phyloP scores from a whole-genome alignment of 352 stramenopile genomes.

The Phytophthora fragariaefolia region DNA sequence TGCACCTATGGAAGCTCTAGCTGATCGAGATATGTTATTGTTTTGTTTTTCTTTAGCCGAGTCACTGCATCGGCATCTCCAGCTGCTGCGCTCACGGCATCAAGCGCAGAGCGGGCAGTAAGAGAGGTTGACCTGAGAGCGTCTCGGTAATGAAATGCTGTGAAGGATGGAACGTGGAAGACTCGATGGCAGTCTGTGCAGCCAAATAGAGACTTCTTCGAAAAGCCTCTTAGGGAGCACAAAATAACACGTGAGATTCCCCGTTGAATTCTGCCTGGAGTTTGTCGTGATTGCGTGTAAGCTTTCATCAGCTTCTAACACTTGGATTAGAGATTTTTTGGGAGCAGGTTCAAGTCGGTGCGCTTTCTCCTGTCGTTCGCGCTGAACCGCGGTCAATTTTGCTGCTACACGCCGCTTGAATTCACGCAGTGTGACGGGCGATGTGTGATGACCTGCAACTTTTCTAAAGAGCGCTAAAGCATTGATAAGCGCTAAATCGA shows the following conservation, averaged over 20 bases:
- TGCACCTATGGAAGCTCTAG: background rate
- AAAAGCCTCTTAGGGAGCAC: slow-evolving; percentile 1
- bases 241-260: slow-evolving; percentile 16
- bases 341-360: no score
- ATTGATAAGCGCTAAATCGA: no score
- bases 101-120: background rate
- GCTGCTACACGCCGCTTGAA: no score
- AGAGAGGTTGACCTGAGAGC: background rate
- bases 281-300: slow-evolving; percentile 8
- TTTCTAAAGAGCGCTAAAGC: no score
- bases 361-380: no score
- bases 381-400: no score
- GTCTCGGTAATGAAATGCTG: slow-evolving; percentile 13
- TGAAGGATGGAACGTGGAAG: slow-evolving; percentile 11
- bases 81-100: background rate
- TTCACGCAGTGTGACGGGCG: no score
- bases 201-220: background rate
- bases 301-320: slow-evolving; percentile 1
- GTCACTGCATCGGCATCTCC: background rate
- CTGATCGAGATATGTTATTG: slow-evolving; percentile 4
- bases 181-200: slow-evolving; percentile 4
- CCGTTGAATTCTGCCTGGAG: background rate
- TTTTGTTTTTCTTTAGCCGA: slow-evolving; percentile 6
- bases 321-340: no score
- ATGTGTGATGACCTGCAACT: no score